A percentile compares a stretch with the other conserved stretches of the same genome.
Evolutionary conservation across 176 grass and related monocot species (phyloP).

Genomic region (Eremochloa ophiuroides): DNA sequence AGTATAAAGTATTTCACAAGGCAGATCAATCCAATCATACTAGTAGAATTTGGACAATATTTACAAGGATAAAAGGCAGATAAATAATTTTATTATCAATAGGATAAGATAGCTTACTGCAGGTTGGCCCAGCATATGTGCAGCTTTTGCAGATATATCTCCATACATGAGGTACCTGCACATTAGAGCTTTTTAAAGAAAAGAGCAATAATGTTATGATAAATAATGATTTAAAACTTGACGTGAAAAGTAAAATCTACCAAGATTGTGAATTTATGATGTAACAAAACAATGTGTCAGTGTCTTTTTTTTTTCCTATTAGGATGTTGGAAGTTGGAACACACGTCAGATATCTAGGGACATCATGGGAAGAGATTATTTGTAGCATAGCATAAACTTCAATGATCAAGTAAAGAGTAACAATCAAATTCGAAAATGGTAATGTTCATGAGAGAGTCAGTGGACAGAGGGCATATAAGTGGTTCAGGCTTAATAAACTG

Average conservation of each 20-base stretch:
- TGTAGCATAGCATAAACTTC: neutral
- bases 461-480: neutral
- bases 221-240: neutral
- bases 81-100: conserved; percentile 13
- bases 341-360: neutral
- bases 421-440: neutral
- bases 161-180: conserved; percentile 89
- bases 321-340: neutral
- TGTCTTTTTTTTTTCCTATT: neutral
- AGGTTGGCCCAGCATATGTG: conserved; percentile 73
- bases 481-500: neutral
- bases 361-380: neutral
- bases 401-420: neutral
- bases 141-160: conserved; percentile 89
- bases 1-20: neutral
- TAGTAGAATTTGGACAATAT: neutral
- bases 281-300: neutral
- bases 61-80: neutral
- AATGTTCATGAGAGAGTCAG: neutral
- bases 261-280: neutral
- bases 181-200: conserved; percentile 10
- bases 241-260: neutral
- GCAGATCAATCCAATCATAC: neutral
- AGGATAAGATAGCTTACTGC: conserved; percentile 44
- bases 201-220: neutral